phyloP scores from a whole-genome alignment of 2,329 filamentous ascomycete genomes.

The Phoma sp. region DNA sequence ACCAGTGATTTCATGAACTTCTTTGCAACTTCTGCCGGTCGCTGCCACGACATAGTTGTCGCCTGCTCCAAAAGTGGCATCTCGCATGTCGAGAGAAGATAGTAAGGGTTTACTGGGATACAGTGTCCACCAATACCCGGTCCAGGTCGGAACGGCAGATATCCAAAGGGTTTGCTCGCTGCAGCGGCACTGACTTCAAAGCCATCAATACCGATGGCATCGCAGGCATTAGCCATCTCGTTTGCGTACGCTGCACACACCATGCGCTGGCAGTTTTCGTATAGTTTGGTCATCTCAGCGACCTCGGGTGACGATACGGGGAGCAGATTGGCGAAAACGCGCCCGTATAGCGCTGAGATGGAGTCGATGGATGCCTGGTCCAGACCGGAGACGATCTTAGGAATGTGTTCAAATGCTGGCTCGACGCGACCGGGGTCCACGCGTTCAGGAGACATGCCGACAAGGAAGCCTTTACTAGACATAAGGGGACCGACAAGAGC shows the following conservation, averaged over 20 bases:
- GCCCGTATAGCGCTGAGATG: conserved; percentile 55
- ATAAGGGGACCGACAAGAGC: conserved; percentile 56
- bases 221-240: conserved; percentile 63
- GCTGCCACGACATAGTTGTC: conserved; percentile 53
- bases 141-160: conserved; percentile 56
- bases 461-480: conserved; percentile 22
- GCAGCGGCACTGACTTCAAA: conserved; percentile 60
- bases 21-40: conserved; percentile 47
- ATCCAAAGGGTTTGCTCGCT: conserved; percentile 52
- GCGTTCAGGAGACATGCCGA: conserved; percentile 49
- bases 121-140: conserved; percentile 63
- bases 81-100: conserved; percentile 56
- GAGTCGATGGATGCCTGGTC: conserved; percentile 53
- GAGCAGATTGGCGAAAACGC: conserved; percentile 57
- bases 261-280: conserved; percentile 65
- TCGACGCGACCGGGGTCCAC: conserved; percentile 58
- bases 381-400: conserved; percentile 62
- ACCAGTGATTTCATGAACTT: conserved; percentile 13
- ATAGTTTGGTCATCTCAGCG: conserved; percentile 65
- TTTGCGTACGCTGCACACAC: conserved; percentile 62
- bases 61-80: conserved; percentile 57
- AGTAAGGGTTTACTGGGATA: conserved; percentile 63
- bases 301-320: conserved; percentile 61
- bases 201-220: conserved; percentile 54
- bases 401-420: conserved; percentile 52